Evolutionary conservation across 164 flowering plant species (phyloP).

Genomic region (Paratinospora sagittata): DNA sequence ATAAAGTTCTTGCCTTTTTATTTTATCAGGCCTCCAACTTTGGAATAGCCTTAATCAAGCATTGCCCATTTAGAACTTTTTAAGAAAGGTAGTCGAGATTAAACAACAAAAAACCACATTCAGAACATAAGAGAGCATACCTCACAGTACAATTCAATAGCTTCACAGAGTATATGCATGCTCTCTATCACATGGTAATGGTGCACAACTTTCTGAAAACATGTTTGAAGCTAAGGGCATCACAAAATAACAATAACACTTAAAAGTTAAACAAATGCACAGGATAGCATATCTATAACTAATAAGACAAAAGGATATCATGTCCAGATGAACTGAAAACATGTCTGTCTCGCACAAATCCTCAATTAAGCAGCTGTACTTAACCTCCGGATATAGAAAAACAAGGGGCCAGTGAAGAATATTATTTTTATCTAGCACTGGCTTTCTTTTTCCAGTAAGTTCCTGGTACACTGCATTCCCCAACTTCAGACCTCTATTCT

Average conservation of each 20-base stretch:
- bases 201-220: slow-evolving; percentile 73
- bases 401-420: slow-evolving; percentile 96
- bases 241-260: background rate
- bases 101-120: background rate
- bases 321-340: too few species aligned
- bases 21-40: too few species aligned
- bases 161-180: slow-evolving; percentile 63
- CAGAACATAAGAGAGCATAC: slow-evolving; percentile 1
- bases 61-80: background rate
- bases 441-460: too few species aligned
- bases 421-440: too few species aligned
- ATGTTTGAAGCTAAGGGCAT: too few species aligned
- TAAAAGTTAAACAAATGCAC: too few species aligned
- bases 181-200: slow-evolving; percentile 80
- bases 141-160: slow-evolving; percentile 73
- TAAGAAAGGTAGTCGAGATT: background rate
- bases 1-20: too few species aligned
- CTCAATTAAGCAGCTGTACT: slow-evolving; percentile 93
- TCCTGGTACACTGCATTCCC: too few species aligned
- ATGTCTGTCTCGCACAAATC: slow-evolving; percentile 93
- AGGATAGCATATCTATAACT: too few species aligned
- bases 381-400: slow-evolving; percentile 85
- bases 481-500: too few species aligned
- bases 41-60: background rate
- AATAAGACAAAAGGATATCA: too few species aligned